Evolutionary conservation across 129 eudicot species (phyloP).

Genomic region (Artemisia tridentata): DNA sequence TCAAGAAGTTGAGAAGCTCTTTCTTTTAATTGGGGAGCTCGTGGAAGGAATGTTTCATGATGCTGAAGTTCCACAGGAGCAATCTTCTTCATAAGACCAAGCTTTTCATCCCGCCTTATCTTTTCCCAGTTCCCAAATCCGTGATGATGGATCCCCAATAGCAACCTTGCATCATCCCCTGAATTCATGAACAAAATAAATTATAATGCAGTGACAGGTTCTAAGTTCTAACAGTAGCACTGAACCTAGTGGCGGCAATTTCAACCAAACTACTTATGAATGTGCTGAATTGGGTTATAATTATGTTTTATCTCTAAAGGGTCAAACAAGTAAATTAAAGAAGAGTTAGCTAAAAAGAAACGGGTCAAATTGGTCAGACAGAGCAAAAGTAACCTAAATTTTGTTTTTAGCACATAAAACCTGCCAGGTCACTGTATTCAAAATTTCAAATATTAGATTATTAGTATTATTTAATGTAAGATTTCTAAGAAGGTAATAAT

Average conservation of each 20-base stretch:
- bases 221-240: too few relatives aligned
- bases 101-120: slow-evolving; percentile 81
- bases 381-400: not conserved
- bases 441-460: not conserved
- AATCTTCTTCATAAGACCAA: slow-evolving; percentile 88
- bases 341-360: not conserved
- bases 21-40: slow-evolving; percentile 96
- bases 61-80: slow-evolving; percentile 99
- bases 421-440: not conserved
- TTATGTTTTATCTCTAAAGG: not conserved
- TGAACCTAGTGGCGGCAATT: not conserved
- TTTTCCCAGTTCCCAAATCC: slow-evolving; percentile 99
- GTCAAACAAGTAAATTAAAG: not conserved
- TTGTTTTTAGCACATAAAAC: not conserved
- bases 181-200: slow-evolving; percentile 21
- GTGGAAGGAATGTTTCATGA: slow-evolving; percentile 96
- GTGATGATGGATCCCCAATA: slow-evolving; percentile 85
- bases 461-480: not conserved
- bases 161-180: slow-evolving; percentile 98
- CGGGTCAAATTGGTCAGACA: not conserved
- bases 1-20: slow-evolving; percentile 93
- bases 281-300: not conserved
- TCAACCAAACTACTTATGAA: not conserved
- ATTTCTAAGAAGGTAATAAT: not conserved
- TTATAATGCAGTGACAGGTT: not conserved